Evolutionary conservation across 257 asterid genomes (phyloP).

Genomic region (Solanum raphanifolium): DNA sequence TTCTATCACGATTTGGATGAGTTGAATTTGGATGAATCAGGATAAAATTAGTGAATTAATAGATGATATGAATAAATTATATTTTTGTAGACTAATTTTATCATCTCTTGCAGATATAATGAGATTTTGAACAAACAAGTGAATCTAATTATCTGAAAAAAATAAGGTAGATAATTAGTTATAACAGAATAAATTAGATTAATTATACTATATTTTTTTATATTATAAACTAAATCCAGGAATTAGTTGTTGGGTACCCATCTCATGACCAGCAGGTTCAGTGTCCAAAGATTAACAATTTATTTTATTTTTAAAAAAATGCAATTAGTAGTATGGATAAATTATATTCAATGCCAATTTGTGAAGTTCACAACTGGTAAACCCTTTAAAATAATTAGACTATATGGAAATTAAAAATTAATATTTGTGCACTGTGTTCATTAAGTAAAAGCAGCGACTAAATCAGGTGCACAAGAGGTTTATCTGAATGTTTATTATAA

Average conservation of each 20-base stretch:
- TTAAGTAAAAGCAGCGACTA: too few relatives aligned
- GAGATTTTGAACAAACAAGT: background rate
- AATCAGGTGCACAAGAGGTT: too few relatives aligned
- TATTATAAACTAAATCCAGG: background rate
- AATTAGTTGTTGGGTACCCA: background rate
- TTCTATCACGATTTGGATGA: background rate
- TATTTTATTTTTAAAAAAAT: background rate
- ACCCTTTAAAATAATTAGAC: background rate
- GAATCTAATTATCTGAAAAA: background rate
- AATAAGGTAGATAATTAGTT: background rate
- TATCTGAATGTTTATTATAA: too few relatives aligned
- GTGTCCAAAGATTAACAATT: background rate
- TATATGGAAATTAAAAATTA: background rate
- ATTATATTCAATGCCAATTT: background rate
- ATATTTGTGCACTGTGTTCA: background rate
- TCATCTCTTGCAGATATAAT: too few relatives aligned
- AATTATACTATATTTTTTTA: background rate
- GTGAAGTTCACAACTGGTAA: background rate
- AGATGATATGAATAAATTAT: too few relatives aligned
- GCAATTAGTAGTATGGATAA: background rate
- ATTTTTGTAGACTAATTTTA: too few relatives aligned
- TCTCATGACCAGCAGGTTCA: background rate
- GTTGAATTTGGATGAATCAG: background rate
- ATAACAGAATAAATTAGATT: background rate
- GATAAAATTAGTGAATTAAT: background rate